Percentiles rank a stretch among this genome's conserved stretches.
Conservation (phyloP, 768 basidiomycete species). For the Lyophyllum decastes region DNA sequence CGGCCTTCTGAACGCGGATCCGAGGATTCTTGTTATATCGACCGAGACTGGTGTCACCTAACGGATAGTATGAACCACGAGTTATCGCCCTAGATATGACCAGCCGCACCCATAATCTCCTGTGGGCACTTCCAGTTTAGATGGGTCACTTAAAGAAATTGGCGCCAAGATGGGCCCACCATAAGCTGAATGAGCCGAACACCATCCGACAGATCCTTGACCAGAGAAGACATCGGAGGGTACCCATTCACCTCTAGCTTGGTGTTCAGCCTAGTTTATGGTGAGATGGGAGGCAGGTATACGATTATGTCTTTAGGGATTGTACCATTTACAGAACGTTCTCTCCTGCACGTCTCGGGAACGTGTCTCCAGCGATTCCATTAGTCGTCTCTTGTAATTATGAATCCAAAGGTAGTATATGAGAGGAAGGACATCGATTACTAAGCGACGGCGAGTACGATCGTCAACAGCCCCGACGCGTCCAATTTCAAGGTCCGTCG, state of each 20-base stretch:
- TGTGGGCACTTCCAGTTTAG: slow-evolving; percentile 29
- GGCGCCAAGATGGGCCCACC: slow-evolving; percentile 44
- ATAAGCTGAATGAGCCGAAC: slow-evolving; percentile 94
- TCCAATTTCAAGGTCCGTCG: slow-evolving; percentile 44
- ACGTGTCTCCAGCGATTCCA: slow-evolving; percentile 64
- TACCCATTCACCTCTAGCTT: slow-evolving; percentile 86
- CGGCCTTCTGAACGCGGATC: slow-evolving; percentile 95
- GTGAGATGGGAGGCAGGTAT: slow-evolving; percentile 1
- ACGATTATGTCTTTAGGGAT: slow-evolving; percentile 2
- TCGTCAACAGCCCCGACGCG: slow-evolving; percentile 30
- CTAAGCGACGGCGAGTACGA: slow-evolving; percentile 10
- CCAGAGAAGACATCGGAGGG: slow-evolving; percentile 86
- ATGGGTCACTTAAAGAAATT: not conserved
- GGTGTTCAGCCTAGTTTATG: slow-evolving; percentile 80
- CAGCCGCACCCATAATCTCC: slow-evolving; percentile 91
- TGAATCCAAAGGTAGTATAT: slow-evolving; percentile 9
- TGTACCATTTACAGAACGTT: slow-evolving; percentile 91
- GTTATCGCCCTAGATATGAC: not conserved
- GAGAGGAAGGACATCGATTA: slow-evolving; percentile 6
- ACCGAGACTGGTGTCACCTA: slow-evolving; percentile 91
- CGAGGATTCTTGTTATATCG: slow-evolving; percentile 87
- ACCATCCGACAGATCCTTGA: slow-evolving; percentile 91
- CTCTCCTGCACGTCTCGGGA: slow-evolving; percentile 71
- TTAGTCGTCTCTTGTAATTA: slow-evolving; percentile 17
- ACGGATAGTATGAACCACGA: not conserved